These are phyloP conservation scores for Fusarium newnesense DNA, from an alignment of 2,329 filamentous ascomycete species.

Conservation along the genomic window DNA sequence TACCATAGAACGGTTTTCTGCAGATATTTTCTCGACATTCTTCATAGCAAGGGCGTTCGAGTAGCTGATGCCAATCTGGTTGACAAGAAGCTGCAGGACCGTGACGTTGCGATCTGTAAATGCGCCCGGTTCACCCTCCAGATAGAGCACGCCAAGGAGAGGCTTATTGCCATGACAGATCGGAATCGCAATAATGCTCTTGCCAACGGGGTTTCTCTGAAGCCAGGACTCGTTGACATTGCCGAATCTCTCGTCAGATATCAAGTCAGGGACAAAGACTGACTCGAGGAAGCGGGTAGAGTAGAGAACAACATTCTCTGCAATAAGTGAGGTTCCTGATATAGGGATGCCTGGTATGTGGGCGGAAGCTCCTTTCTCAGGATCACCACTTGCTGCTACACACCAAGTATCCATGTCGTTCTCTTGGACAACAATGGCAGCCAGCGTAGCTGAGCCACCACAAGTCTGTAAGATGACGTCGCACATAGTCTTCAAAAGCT, in stretches of 20 bases:
- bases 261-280: slow-evolving; percentile 78
- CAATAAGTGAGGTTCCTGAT: slow-evolving; percentile 73
- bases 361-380: slow-evolving; percentile 73
- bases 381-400: slow-evolving; percentile 78
- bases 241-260: slow-evolving; percentile 80
- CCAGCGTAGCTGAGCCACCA: slow-evolving; percentile 74
- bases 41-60: slow-evolving; percentile 75
- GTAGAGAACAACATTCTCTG: slow-evolving; percentile 80
- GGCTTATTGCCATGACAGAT: slow-evolving; percentile 78
- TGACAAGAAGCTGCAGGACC: slow-evolving; percentile 76
- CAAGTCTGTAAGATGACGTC: slow-evolving; percentile 83
- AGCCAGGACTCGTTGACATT: slow-evolving; percentile 78
- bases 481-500: slow-evolving; percentile 82
- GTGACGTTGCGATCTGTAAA: slow-evolving; percentile 80
- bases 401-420: slow-evolving; percentile 72
- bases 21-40: slow-evolving; percentile 79
- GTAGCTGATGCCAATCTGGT: slow-evolving; percentile 80
- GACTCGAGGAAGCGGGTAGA: slow-evolving; percentile 80
- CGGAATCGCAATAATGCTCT: slow-evolving; percentile 81
- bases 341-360: slow-evolving; percentile 74
- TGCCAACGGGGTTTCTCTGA: slow-evolving; percentile 73
- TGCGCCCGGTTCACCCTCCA: slow-evolving; percentile 78
- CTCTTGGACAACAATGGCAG: slow-evolving; percentile 79
- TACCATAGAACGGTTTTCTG: slow-evolving; percentile 82
- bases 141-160: slow-evolving; percentile 78